Conservation (phyloP, 108 stramenopile genomes). For the Conticribra weissflogii region DNA sequence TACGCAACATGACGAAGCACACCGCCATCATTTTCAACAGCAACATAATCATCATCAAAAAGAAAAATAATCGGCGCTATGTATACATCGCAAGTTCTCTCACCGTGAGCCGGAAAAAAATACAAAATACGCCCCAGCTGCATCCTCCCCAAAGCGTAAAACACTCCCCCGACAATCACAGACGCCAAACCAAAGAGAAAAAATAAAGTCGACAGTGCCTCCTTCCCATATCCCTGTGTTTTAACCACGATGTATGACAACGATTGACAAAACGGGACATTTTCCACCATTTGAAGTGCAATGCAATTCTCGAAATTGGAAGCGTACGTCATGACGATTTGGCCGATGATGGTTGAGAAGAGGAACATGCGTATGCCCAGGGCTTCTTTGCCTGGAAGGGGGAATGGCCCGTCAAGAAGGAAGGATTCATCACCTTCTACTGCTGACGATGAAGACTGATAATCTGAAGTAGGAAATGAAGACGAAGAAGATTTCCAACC, state of each 20-base stretch:
- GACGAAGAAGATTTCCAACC: slow-evolving; percentile 51
- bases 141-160: slow-evolving; percentile 71
- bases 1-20: neutral
- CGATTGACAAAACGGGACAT: slow-evolving; percentile 79
- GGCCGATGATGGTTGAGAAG: slow-evolving; percentile 70
- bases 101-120: slow-evolving; percentile 85
- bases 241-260: slow-evolving; percentile 62
- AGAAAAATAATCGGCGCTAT: slow-evolving; percentile 38
- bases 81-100: slow-evolving; percentile 81
- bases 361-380: slow-evolving; percentile 85
- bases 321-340: slow-evolving; percentile 63
- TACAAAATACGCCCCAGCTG: slow-evolving; percentile 74
- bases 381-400: slow-evolving; percentile 70
- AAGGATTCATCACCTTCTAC: neutral
- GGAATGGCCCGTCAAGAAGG: slow-evolving; percentile 34
- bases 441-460: slow-evolving; percentile 10
- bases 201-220: slow-evolving; percentile 78
- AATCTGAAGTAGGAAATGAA: neutral
- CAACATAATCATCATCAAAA: too few species aligned
- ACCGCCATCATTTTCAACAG: too few species aligned
- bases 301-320: slow-evolving; percentile 69
- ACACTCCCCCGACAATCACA: slow-evolving; percentile 69
- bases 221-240: slow-evolving; percentile 67
- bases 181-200: slow-evolving; percentile 75
- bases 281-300: slow-evolving; percentile 87